Base-by-base conservation (phyloP, 441 rosid species). In the Jatropha podagrica region DNA sequence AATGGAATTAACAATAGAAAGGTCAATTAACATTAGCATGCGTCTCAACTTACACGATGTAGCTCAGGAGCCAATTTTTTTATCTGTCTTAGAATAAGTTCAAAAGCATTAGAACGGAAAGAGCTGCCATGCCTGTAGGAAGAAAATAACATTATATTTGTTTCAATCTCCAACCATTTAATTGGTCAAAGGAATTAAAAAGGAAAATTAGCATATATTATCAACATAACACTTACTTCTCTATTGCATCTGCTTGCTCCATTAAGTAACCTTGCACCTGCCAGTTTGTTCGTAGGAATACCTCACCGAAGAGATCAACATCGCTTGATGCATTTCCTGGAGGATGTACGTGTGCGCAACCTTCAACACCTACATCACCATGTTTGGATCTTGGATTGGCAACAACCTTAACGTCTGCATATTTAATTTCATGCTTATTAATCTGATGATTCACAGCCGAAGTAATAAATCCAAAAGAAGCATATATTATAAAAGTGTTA, bases 221-320 rank as follows among this genome's bases (percentile, higher is more conserved):
- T 52, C 38, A 71, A 79, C 54, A 60, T 49, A 55, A 77, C 66
- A 65, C 82, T 77, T 84, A 92, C 99, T 81, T 92, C 89, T 96
- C 97, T 77, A 93, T 87, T 72, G 90, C 89, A 81, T 92, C 91
- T 68, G 97, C 93, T 81, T 92, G 97, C 81, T 91, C 92, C 87
- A 85, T 85, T 81, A 96, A 85, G 88, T 86, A 94, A 51, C 97
- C 97, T 79, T 94, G 98, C 74, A 94, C 89, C 83, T 92, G 99
- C 88, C 87, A 87, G 70, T 85, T 90, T 75, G 97, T 85, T 56
- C 94, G 87, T 60, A 94, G 80, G 83, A 91, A 96, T 72, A 82
- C 78, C 64, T 92, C 90, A n/a, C 81, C 83, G 73, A 62, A 80
- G 37, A 81, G 76, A 74, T 86, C 90, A 54, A 73, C 62, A 77